Conservation (phyloP, 345 rosid species). For the Boechera retrofracta region DNA sequence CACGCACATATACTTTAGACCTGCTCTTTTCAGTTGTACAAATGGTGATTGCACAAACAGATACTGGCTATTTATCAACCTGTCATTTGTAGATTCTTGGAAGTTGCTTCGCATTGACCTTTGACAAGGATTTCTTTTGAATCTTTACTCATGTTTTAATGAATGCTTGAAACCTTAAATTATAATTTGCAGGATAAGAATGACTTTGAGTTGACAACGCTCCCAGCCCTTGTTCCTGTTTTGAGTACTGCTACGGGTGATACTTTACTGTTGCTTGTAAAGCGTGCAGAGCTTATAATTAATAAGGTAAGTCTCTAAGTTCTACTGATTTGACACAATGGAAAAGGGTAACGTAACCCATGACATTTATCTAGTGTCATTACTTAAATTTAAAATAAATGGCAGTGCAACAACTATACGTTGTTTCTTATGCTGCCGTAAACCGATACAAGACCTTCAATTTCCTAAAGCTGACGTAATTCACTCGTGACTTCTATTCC, state of each 20-base stretch:
- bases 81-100: constrained; percentile 22
- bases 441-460: constrained; percentile 21
- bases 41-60: constrained; percentile 6
- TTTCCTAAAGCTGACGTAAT: constrained; percentile 19
- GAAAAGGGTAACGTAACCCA: background rate
- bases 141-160: constrained; percentile 20
- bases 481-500: background rate
- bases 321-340: constrained; percentile 25
- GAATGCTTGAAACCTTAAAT: constrained; percentile 25
- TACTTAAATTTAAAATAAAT: background rate
- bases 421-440: constrained; percentile 19
- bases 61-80: background rate
- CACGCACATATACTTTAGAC: constrained; percentile 19
- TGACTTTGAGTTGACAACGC: constrained; percentile 86
- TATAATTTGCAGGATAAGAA: constrained; percentile 67
- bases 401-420: constrained; percentile 1
- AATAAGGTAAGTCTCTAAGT: constrained; percentile 64
- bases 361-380: constrained; percentile 1
- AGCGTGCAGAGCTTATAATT: constrained; percentile 84
- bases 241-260: constrained; percentile 89
- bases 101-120: constrained; percentile 19
- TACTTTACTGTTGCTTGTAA: constrained; percentile 81
- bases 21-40: constrained; percentile 16
- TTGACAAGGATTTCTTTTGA: background rate
- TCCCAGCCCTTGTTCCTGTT: constrained; percentile 95